Conservation (phyloP, 257 asterid genomes). For the Primulina eburnea region DNA sequence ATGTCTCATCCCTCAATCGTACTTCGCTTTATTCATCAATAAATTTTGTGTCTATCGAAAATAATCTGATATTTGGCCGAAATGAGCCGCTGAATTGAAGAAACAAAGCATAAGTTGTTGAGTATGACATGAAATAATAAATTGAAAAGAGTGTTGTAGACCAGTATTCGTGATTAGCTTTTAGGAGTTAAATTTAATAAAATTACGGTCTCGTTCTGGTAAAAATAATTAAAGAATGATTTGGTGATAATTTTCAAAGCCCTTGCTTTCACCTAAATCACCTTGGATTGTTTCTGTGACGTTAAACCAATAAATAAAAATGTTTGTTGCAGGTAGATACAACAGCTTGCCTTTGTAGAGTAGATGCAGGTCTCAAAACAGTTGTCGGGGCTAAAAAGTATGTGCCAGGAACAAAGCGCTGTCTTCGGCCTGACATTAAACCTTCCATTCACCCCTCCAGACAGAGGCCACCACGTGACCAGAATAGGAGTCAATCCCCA, state of each 20-base stretch:
- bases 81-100: conserved; percentile 8
- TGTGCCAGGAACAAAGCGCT: conserved; percentile 40
- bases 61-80: not conserved
- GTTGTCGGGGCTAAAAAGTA: conserved; percentile 40
- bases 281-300: conserved; percentile 1
- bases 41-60: not conserved
- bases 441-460: conserved; percentile 40
- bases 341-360: conserved; percentile 43
- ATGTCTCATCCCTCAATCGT: not conserved
- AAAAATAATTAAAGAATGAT: not conserved
- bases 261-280: not conserved
- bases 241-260: not conserved
- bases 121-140: conserved; percentile 6
- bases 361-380: conserved; percentile 44
- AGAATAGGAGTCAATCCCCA: conserved; percentile 37
- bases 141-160: not conserved
- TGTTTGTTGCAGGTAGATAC: conserved; percentile 38
- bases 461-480: conserved; percentile 38
- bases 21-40: not conserved
- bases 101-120: not conserved
- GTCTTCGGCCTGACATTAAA: conserved; percentile 41
- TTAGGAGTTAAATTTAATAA: not conserved
- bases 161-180: not conserved
- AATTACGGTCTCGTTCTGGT: not conserved
- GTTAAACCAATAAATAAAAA: not conserved